phyloP scores from a whole-genome alignment of 805 yeast genomes.

The Kuraishia capsulata region DNA sequence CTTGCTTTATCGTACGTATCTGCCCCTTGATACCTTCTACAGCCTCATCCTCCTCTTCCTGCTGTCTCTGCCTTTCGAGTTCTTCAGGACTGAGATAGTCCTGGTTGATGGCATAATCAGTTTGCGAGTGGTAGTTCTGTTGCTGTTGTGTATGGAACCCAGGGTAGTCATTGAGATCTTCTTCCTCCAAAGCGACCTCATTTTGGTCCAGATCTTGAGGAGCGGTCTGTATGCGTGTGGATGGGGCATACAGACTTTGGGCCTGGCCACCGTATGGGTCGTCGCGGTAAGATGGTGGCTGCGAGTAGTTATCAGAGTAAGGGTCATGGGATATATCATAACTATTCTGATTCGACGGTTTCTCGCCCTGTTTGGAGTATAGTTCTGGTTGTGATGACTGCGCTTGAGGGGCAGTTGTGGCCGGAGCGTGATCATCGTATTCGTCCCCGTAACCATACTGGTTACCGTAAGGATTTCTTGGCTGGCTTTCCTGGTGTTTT shows the following conservation, averaged over 20 bases:
- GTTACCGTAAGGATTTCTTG: too few relatives aligned
- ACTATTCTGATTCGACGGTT: too few relatives aligned
- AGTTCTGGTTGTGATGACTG: too few relatives aligned
- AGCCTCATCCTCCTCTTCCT: slow-evolving; percentile 71
- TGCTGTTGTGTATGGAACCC: slow-evolving; percentile 6
- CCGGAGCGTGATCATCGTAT: too few relatives aligned
- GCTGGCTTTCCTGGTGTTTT: too few relatives aligned
- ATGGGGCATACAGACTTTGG: not conserved
- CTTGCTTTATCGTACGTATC: slow-evolving; percentile 76
- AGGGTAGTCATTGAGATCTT: slow-evolving; percentile 20
- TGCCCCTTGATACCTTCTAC: slow-evolving; percentile 81
- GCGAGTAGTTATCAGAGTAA: not conserved
- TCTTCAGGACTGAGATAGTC: slow-evolving; percentile 24
- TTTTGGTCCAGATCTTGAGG: not conserved
- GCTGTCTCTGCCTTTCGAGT: slow-evolving; percentile 26
- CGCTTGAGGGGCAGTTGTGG: too few relatives aligned
- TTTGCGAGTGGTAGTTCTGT: not conserved
- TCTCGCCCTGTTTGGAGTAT: too few relatives aligned
- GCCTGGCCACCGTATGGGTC: not conserved
- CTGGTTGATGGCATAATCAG: slow-evolving; percentile 1
- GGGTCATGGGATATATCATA: not conserved
- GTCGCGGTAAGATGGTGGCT: not conserved
- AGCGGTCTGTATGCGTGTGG: not conserved
- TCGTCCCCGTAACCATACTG: too few relatives aligned
- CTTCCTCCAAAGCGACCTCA: slow-evolving; percentile 4